These are phyloP conservation scores for Litsea cubeba DNA, from an alignment of 164 flowering plant species.

Conservation along the genomic window DNA sequence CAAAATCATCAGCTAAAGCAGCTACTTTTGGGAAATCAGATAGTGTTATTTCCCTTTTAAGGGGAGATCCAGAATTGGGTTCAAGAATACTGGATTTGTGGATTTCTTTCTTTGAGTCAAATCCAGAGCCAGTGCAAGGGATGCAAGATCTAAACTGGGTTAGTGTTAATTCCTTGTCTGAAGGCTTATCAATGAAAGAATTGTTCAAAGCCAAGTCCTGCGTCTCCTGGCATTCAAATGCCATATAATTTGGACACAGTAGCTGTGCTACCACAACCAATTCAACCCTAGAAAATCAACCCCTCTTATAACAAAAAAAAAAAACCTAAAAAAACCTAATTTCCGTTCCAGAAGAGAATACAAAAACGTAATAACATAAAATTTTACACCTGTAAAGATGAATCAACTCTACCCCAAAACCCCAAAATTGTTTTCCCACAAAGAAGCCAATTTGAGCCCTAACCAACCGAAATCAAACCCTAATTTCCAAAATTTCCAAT, in stretches of 20 bases:
- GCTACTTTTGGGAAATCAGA: neutral
- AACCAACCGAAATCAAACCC: neutral
- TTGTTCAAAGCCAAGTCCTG: conserved; percentile 21
- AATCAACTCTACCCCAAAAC: neutral
- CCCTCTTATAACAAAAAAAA: neutral
- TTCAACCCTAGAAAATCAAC: neutral
- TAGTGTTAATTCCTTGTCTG: conserved; percentile 13
- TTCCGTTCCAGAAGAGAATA: neutral
- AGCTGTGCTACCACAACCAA: neutral
- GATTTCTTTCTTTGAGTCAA: conserved; percentile 7
- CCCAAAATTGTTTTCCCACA: neutral
- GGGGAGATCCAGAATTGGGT: conserved; percentile 6
- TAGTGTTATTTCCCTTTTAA: conserved; percentile 13
- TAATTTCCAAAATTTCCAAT: neutral
- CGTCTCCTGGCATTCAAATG: conserved; percentile 56
- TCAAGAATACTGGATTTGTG: conserved; percentile 5
- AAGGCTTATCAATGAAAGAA: conserved; percentile 15
- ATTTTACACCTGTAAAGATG: neutral
- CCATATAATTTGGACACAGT: conserved; percentile 50
- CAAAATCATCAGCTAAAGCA: conserved; percentile 20
- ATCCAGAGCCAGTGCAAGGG: conserved; percentile 1
- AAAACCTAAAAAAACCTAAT: neutral
- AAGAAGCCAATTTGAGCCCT: neutral
- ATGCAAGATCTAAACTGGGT: neutral
- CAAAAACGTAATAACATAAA: too few relatives aligned